A percentile compares a stretch with the other conserved stretches of the same genome.
Evolutionary conservation across 306 rosid genomes (phyloP).

Genomic region (Gynostemma pentaphyllum): DNA sequence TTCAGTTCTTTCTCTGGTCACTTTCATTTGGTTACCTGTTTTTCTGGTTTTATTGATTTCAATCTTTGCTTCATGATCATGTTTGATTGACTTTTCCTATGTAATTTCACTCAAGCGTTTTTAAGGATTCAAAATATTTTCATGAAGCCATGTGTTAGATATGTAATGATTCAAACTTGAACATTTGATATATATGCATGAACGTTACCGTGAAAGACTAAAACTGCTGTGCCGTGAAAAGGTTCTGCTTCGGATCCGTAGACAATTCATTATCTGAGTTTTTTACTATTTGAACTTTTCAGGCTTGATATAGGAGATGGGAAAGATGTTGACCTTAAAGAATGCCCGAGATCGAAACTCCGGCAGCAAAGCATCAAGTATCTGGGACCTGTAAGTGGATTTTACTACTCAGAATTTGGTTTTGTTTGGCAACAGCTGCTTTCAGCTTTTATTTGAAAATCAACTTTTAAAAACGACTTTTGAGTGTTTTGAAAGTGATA

Average conservation of each 20-base stretch:
- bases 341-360: slow-evolving; percentile 55
- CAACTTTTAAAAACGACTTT: no score
- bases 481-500: no score
- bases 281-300: slow-evolving; percentile 1
- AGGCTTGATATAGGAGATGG: slow-evolving; percentile 95
- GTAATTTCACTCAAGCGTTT: background rate
- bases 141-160: background rate
- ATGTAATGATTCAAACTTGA: background rate
- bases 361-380: slow-evolving; percentile 72
- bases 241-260: background rate
- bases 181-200: background rate
- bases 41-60: background rate
- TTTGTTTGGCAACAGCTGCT: no score
- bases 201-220: background rate
- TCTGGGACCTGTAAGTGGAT: slow-evolving; percentile 79
- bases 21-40: no score
- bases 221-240: no score
- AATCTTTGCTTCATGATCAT: background rate
- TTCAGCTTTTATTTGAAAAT: no score
- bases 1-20: background rate
- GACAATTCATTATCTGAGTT: background rate
- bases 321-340: slow-evolving; percentile 50
- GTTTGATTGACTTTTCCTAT: background rate
- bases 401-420: no score
- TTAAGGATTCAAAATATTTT: background rate